Evolutionary conservation across 2,329 filamentous ascomycete genomes (phyloP).

Genomic region (Thielaviopsis ethacetica): DNA sequence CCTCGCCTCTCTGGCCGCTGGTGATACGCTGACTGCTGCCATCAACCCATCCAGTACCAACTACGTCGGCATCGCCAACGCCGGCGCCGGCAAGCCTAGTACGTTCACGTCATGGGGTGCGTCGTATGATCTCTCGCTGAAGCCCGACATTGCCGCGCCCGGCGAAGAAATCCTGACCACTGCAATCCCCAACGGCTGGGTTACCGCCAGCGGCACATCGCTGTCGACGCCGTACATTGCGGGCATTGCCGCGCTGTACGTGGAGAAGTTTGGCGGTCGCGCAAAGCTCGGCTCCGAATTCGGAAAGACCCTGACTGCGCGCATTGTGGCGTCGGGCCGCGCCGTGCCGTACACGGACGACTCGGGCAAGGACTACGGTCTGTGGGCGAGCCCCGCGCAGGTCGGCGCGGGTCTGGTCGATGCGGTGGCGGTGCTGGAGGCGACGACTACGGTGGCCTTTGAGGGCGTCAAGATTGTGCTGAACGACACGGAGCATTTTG

Average conservation of each 20-base stretch:
- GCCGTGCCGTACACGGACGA: neutral
- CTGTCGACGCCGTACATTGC: conserved; percentile 39
- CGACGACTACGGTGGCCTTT: conserved; percentile 23
- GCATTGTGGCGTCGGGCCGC: neutral
- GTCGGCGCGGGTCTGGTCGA: conserved; percentile 31
- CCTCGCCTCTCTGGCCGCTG: conserved; percentile 15
- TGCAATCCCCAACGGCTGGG: conserved; percentile 24
- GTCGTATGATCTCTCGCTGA: conserved; percentile 32
- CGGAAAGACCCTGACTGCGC: conserved; percentile 1
- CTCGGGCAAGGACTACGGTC: neutral
- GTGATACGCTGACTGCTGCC: conserved; percentile 24
- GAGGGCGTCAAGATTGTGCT: conserved; percentile 25
- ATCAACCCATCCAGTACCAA: conserved; percentile 16
- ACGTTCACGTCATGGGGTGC: conserved; percentile 35
- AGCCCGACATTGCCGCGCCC: conserved; percentile 32
- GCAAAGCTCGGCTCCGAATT: conserved; percentile 11
- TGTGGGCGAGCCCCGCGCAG: conserved; percentile 23
- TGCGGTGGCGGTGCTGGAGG: conserved; percentile 27
- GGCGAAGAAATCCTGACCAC: conserved; percentile 35
- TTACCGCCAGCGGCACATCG: conserved; percentile 34
- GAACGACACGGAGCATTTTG: conserved; percentile 30
- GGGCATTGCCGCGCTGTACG: conserved; percentile 30
- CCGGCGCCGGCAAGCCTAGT: conserved; percentile 24
- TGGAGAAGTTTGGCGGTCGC: conserved; percentile 25
- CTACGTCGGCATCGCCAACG: conserved; percentile 2